A percentile compares a stretch with the other conserved stretches of the same genome.
Evolutionary conservation across 495 filamentous ascomycete genomes (phyloP).

Genomic region (Tuber brumale): DNA sequence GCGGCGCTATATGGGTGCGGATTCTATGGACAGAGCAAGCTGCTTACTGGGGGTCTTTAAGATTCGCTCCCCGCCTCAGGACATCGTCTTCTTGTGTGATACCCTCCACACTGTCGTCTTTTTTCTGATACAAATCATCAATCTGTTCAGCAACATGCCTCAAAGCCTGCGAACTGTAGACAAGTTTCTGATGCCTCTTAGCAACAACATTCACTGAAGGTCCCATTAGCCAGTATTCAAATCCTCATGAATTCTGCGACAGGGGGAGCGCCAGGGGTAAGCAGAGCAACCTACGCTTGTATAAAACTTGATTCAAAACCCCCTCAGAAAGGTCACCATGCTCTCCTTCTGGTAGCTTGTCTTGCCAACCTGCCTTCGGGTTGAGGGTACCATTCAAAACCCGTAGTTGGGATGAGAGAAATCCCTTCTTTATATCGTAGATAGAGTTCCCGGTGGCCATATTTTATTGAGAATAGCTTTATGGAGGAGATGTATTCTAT

Average conservation of each 20-base stretch:
- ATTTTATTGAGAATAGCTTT: constrained; percentile 9
- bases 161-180: constrained; percentile 67
- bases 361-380: constrained; percentile 55
- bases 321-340: constrained; percentile 51
- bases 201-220: constrained; percentile 57
- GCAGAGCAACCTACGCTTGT: constrained; percentile 46
- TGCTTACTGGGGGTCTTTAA: constrained; percentile 32
- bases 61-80: constrained; percentile 44
- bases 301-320: constrained; percentile 52
- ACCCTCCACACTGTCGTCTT: constrained; percentile 43
- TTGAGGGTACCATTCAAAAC: constrained; percentile 54
- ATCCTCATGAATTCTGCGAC: constrained; percentile 46
- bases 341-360: constrained; percentile 44
- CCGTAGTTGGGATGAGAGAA: constrained; percentile 58
- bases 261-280: constrained; percentile 16
- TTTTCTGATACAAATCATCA: constrained; percentile 62
- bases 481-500: constrained; percentile 8
- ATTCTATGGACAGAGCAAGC: not conserved
- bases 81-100: constrained; percentile 46
- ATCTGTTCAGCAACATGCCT: constrained; percentile 80
- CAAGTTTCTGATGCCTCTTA: constrained; percentile 62
- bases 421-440: constrained; percentile 57
- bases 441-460: constrained; percentile 52
- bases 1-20: not conserved
- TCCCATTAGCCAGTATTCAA: constrained; percentile 25